Evolutionary conservation across 2,329 filamentous ascomycete species (phyloP).

Genomic region (Chaetothyriales sp.): DNA sequence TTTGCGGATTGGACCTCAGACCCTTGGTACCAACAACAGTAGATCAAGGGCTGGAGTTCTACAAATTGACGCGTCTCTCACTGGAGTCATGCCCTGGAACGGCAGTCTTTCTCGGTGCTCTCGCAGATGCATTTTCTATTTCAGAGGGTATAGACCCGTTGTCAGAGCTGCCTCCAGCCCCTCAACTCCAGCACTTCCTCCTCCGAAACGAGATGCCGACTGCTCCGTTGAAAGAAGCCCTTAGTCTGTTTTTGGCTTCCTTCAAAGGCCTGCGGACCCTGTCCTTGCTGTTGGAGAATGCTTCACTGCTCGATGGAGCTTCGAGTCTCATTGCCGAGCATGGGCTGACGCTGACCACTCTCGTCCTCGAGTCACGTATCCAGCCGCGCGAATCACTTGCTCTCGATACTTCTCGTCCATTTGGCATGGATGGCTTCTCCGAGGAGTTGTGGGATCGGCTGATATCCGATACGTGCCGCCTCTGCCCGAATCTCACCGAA

Average conservation of each 20-base stretch:
- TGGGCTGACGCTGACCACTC: conserved; percentile 12
- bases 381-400: conserved; percentile 16
- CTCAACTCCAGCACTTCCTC: conserved; percentile 12
- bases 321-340: conserved; percentile 13
- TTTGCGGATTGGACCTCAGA: conserved; percentile 11
- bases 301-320: conserved; percentile 10
- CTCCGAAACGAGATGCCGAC: conserved; percentile 14
- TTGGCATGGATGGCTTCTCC: conserved; percentile 15
- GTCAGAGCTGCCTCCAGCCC: conserved; percentile 3
- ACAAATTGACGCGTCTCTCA: conserved; percentile 10
- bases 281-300: conserved; percentile 17
- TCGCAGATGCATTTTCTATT: conserved; percentile 12
- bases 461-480: conserved; percentile 14
- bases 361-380: conserved; percentile 17
- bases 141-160: conserved; percentile 6
- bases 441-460: conserved; percentile 17
- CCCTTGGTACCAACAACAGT: conserved; percentile 9
- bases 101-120: conserved; percentile 8
- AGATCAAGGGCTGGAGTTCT: conserved; percentile 10
- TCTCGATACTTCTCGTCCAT: conserved; percentile 16
- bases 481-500: conserved; percentile 15
- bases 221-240: conserved; percentile 10
- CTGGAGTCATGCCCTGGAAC: conserved; percentile 16
- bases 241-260: conserved; percentile 13
- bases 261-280: conserved; percentile 15